Evolutionary conservation across 2,329 filamentous ascomycete species (phyloP).

Genomic region (Diaporthe citrichinensis): DNA sequence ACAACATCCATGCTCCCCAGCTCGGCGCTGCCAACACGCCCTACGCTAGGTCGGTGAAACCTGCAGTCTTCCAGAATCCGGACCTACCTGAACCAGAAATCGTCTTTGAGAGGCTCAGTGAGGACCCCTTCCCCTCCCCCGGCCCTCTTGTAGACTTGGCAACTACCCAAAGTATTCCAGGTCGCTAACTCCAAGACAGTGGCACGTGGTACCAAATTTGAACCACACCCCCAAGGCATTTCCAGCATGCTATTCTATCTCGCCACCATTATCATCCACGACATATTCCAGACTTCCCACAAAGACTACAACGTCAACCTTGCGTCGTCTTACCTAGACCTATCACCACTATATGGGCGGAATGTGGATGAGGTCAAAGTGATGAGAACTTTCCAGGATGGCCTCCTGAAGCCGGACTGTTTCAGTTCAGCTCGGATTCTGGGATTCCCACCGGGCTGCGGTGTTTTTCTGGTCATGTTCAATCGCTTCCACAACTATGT

Average conservation of each 20-base stretch:
- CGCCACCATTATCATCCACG: slow-evolving; percentile 76
- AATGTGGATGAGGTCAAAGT: slow-evolving; percentile 65
- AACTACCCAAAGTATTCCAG: too few relatives aligned
- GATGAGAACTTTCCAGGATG: slow-evolving; percentile 58
- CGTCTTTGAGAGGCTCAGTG: slow-evolving; percentile 74
- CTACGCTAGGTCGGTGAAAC: slow-evolving; percentile 76
- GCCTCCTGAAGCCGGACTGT: slow-evolving; percentile 78
- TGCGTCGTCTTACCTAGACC: slow-evolving; percentile 82
- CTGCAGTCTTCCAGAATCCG: slow-evolving; percentile 68
- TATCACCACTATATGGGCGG: slow-evolving; percentile 80
- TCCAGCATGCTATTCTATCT: slow-evolving; percentile 83
- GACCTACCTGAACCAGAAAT: slow-evolving; percentile 73
- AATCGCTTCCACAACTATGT: slow-evolving; percentile 79
- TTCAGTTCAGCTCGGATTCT: slow-evolving; percentile 77
- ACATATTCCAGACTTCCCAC: slow-evolving; percentile 75
- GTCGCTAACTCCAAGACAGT: slow-evolving; percentile 53
- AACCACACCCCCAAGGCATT: slow-evolving; percentile 69
- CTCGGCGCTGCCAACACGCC: slow-evolving; percentile 76
- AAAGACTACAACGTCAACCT: slow-evolving; percentile 73
- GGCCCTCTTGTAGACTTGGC: background rate
- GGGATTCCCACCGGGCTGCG: slow-evolving; percentile 78
- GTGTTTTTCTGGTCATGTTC: slow-evolving; percentile 77
- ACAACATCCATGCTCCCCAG: slow-evolving; percentile 74
- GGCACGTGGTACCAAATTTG: slow-evolving; percentile 66
- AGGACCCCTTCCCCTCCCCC: background rate